Evolutionary conservation across 352 stramenopile species (phyloP).

Genomic region (Pythium plurisporium): DNA sequence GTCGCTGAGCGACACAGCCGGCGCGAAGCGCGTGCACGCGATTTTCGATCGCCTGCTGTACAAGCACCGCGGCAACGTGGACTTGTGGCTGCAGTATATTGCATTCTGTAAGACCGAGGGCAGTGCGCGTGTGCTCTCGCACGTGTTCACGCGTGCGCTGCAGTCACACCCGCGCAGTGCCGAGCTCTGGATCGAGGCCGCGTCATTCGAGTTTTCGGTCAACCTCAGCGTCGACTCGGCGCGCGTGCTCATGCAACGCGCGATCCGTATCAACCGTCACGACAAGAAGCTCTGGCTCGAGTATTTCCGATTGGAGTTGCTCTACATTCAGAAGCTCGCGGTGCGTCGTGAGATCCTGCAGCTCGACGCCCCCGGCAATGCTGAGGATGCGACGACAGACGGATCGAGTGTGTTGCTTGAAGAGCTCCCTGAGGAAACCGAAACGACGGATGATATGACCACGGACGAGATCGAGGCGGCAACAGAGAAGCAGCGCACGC

Average conservation of each 20-base stretch:
- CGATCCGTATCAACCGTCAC: slow-evolving; percentile 86
- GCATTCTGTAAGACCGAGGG: slow-evolving; percentile 77
- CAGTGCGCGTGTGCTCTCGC: slow-evolving; percentile 63
- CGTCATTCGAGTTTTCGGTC: slow-evolving; percentile 86
- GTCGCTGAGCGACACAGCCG: slow-evolving; percentile 67
- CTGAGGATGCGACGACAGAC: slow-evolving; percentile 16
- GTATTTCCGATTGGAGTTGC: slow-evolving; percentile 88
- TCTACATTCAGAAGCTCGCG: slow-evolving; percentile 89
- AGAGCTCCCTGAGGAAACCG: slow-evolving; percentile 35
- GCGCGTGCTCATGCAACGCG: slow-evolving; percentile 89
- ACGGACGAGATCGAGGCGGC: slow-evolving; percentile 25
- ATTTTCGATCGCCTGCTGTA: slow-evolving; percentile 86
- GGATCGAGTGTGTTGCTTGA: slow-evolving; percentile 47
- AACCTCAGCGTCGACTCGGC: slow-evolving; percentile 86
- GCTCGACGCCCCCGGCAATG: slow-evolving; percentile 34
- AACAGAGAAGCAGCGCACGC: slow-evolving; percentile 53
- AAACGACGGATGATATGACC: slow-evolving; percentile 21
- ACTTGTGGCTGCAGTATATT: slow-evolving; percentile 91
- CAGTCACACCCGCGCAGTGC: slow-evolving; percentile 83
- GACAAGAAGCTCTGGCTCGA: slow-evolving; percentile 85
- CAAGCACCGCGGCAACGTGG: slow-evolving; percentile 85
- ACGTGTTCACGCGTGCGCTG: slow-evolving; percentile 82
- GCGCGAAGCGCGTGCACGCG: slow-evolving; percentile 66
- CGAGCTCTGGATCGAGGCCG: slow-evolving; percentile 89
- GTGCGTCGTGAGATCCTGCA: slow-evolving; percentile 75